phyloP scores from a whole-genome alignment of 192 early-diverging fungal species.

The Gigaspora rosea region DNA sequence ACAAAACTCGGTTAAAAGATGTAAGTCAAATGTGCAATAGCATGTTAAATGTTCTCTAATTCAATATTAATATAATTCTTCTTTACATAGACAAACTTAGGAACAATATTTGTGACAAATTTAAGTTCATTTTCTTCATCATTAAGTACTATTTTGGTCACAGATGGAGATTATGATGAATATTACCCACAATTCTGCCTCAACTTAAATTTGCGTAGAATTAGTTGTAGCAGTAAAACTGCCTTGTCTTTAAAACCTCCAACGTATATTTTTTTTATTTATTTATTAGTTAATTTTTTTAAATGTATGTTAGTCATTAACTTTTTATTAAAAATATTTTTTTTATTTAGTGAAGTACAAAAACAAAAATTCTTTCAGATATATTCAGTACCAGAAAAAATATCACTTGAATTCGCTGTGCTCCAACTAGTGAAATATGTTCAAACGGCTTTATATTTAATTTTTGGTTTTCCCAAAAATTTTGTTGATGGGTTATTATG shows the following conservation, averaged over 20 bases:
- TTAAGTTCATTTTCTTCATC: constrained; percentile 42
- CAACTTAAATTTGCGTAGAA: constrained; percentile 46
- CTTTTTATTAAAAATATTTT: neutral
- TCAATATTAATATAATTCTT: neutral
- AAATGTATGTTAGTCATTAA: neutral
- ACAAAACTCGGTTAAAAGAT: constrained; percentile 39
- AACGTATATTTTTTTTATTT: constrained; percentile 34
- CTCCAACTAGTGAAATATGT: constrained; percentile 42
- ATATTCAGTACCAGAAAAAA: constrained; percentile 41
- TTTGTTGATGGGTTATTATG: constrained; percentile 49
- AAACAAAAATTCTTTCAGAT: constrained; percentile 46
- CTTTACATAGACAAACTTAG: constrained; percentile 39
- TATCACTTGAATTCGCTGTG: constrained; percentile 42
- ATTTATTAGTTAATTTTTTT: neutral
- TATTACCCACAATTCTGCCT: constrained; percentile 40
- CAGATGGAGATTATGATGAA: constrained; percentile 49
- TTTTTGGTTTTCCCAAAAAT: constrained; percentile 33
- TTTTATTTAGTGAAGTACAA: constrained; percentile 37
- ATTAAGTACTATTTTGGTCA: constrained; percentile 44
- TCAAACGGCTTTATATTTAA: constrained; percentile 43
- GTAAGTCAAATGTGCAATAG: constrained; percentile 23
- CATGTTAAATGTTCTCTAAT: neutral
- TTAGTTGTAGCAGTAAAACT: constrained; percentile 43
- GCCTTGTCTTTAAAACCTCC: constrained; percentile 43
- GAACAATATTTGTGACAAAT: constrained; percentile 44